Evolutionary conservation across 2,329 filamentous ascomycete species (phyloP).

Genomic region (Peltaster fructicola): DNA sequence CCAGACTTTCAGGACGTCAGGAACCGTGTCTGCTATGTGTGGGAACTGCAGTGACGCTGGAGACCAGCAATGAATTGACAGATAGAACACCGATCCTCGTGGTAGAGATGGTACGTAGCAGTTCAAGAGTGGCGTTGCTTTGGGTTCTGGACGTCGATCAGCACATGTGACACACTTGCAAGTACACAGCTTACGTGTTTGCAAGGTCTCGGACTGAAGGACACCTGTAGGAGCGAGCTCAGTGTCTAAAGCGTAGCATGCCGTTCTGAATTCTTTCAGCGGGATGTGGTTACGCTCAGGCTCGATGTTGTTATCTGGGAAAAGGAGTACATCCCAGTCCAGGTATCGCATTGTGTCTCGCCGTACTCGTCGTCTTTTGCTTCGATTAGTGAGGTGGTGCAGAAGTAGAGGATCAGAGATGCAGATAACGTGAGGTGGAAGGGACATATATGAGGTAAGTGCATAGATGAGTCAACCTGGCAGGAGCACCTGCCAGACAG

Average conservation of each 20-base stretch:
- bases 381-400: too few species aligned
- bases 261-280: conserved; percentile 65
- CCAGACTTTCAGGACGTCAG: conserved; percentile 13
- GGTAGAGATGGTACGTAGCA: conserved; percentile 52
- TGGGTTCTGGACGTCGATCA: too few species aligned
- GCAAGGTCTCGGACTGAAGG: neutral
- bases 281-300: conserved; percentile 55
- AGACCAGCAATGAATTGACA: conserved; percentile 62
- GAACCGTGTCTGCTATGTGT: too few species aligned
- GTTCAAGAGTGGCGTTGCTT: conserved; percentile 29
- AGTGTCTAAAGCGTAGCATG: conserved; percentile 49
- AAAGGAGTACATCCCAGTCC: conserved; percentile 73
- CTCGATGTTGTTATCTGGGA: conserved; percentile 38
- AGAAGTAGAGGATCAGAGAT: too few species aligned
- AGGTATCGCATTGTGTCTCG: conserved; percentile 53
- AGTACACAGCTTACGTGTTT: too few species aligned
- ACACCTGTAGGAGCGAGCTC: neutral
- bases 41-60: too few species aligned
- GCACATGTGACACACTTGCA: too few species aligned
- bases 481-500: too few species aligned
- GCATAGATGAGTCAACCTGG: too few species aligned
- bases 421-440: too few species aligned
- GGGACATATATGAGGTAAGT: too few species aligned
- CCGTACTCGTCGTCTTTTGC: too few species aligned
- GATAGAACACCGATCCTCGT: conserved; percentile 42